Conservation (phyloP, 1,284 basidiomycete species). For the Singerocomus inundabilis region DNA sequence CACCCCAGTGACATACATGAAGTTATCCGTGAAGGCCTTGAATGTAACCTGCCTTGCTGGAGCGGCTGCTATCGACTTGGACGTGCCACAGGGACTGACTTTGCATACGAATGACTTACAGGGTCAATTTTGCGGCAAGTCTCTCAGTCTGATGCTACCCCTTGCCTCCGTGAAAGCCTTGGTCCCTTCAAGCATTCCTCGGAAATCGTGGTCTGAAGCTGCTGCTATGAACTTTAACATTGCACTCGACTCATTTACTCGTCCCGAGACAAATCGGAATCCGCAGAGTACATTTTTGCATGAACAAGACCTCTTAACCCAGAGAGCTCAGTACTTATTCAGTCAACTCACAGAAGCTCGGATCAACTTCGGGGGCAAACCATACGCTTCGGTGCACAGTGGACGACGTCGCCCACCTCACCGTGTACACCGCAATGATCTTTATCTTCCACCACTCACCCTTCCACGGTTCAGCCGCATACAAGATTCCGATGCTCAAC, state of each 20-base stretch:
- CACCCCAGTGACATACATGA: conserved; percentile 48
- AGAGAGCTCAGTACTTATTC: conserved; percentile 62
- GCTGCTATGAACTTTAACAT: conserved; percentile 54
- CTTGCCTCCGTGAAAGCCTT: conserved; percentile 45
- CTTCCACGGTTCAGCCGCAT: conserved; percentile 35
- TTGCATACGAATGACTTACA: conserved; percentile 75
- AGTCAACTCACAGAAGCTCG: conserved; percentile 28
- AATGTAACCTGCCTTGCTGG: conserved; percentile 56
- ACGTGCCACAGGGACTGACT: conserved; percentile 58
- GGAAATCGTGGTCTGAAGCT: conserved; percentile 68
- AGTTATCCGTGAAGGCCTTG: conserved; percentile 52
- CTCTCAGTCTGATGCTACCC: conserved; percentile 57
- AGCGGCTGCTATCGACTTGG: conserved; percentile 53
- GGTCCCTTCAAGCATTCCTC: conserved; percentile 39
- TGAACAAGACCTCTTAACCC: conserved; percentile 70
- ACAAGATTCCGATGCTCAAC: conserved; percentile 2
- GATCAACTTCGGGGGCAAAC: conserved; percentile 1
- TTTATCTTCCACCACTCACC: conserved; percentile 57
- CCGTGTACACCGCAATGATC: conserved; percentile 42
- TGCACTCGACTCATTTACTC: conserved; percentile 67
- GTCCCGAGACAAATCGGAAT: conserved; percentile 53
- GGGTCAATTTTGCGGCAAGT: conserved; percentile 59
- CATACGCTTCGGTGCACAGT: not conserved
- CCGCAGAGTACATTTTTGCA: conserved; percentile 66
- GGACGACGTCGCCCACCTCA: conserved; percentile 19